Base-by-base conservation (phyloP, 108 stramenopile genomes). In the Cyclotella baltica region DNA sequence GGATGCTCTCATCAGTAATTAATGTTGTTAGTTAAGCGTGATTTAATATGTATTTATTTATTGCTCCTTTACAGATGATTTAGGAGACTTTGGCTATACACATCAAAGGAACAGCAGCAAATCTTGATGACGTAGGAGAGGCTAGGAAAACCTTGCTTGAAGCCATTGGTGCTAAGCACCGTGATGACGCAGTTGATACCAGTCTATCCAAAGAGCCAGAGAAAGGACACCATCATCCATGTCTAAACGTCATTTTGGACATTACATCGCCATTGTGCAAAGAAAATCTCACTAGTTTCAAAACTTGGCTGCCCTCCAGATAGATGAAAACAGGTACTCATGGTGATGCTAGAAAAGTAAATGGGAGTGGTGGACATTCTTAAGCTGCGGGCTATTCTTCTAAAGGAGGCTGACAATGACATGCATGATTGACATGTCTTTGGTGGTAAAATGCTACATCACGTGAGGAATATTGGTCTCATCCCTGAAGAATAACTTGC, bases 401-500 rank as follows among this genome's bases (percentile, higher is more conserved):
- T 61, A 18, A 61, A 34, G 29, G 59, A 61, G 29, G 59, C 59
- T 20, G 59, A 61, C n/a, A 19, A 19, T 20, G n/a, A 52, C n/a
- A 52, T 52, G 51, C 15, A 19, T 4, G 51, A 52, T 22, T 8
- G 51, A 22, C 51, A 52, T 19, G 20, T 80, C 0, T 80, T 68
- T 58, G 73, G 73, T 0, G 19, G 16, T 2, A 8, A 64, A 0
- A 68, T 69, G 53, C 20, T 80, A 3, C 23, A 34, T 33, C 51
- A 33, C 0, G 78, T 64, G 4, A 15, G 72, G 35, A 19, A 46
- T 20, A 35, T 61, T 29, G 63, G 53, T 2, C 22, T 73, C 19
- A 58, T 76, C 16, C 80, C 75, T 4, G 68, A 70, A 18, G 75
- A 76, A 20, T 31, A 75, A 13, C 62, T 35, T 2, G 59, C 23